Evolutionary conservation across 2,329 filamentous ascomycete species (phyloP).

Genomic region (Aspergillus sp.): DNA sequence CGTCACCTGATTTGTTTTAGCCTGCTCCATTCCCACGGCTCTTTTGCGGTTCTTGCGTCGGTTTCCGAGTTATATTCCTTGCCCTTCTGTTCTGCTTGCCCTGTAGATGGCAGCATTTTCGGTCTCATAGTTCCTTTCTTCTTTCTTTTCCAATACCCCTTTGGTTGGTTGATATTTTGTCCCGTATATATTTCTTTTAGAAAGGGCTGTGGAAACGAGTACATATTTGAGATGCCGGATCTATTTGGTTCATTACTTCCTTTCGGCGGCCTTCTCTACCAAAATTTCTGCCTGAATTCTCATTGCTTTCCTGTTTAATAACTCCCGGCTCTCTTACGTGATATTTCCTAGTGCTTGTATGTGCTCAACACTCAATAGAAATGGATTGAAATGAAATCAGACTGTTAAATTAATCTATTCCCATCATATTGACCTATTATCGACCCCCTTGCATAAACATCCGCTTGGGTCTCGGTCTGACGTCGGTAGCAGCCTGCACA

Average conservation of each 20-base stretch:
- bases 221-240: not conserved
- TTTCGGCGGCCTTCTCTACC: not conserved
- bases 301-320: not conserved
- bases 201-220: not conserved
- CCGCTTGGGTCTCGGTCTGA: too few species aligned
- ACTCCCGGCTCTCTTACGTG: not conserved
- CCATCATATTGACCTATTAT: not conserved
- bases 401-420: not conserved
- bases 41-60: not conserved
- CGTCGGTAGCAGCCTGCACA: not conserved
- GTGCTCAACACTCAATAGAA: not conserved
- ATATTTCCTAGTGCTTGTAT: not conserved
- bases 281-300: not conserved
- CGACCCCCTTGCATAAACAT: not conserved
- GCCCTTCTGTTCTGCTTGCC: not conserved
- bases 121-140: not conserved
- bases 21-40: not conserved
- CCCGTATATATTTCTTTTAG: not conserved
- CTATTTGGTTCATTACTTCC: not conserved
- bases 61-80: not conserved
- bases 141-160: constrained; percentile 11
- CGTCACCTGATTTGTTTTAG: not conserved
- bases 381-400: not conserved
- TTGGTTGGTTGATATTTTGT: not conserved
- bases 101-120: not conserved